These are phyloP conservation scores for Blumeriella jaapii DNA, from an alignment of 2,329 filamentous ascomycete species.

Conservation along the genomic window DNA sequence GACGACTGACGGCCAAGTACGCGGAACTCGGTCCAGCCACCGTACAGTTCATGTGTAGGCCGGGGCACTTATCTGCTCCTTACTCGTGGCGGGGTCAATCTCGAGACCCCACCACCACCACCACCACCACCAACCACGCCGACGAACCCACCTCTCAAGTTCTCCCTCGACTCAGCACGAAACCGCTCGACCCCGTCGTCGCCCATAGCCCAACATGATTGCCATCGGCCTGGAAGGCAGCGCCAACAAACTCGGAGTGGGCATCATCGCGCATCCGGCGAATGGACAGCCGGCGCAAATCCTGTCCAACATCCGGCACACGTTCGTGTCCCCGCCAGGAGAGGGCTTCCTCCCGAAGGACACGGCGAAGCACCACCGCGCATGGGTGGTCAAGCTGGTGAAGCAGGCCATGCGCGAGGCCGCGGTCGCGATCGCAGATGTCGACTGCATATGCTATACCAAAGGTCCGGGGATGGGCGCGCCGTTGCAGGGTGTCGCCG, in stretches of 20 bases:
- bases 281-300: conserved; percentile 44
- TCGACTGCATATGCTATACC: conserved; percentile 93
- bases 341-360: conserved; percentile 95
- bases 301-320: conserved; percentile 90
- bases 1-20: too few species aligned
- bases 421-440: conserved; percentile 45
- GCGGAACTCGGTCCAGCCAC: too few species aligned
- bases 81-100: too few species aligned
- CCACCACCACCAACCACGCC: too few species aligned
- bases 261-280: conserved; percentile 69
- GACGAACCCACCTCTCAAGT: too few species aligned
- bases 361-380: conserved; percentile 82
- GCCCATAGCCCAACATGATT: conserved; percentile 40
- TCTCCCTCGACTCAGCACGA: too few species aligned
- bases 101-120: too few species aligned
- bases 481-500: conserved; percentile 73
- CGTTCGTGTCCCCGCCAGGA: conserved; percentile 82
- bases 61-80: too few species aligned
- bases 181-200: too few species aligned
- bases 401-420: conserved; percentile 68
- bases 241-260: conserved; percentile 94
- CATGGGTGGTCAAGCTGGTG: conserved; percentile 73
- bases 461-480: conserved; percentile 95
- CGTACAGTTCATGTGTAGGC: too few species aligned
- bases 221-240: conserved; percentile 77